phyloP scores from a whole-genome alignment of 345 rosid species.

The Capsella bursapastoris region DNA sequence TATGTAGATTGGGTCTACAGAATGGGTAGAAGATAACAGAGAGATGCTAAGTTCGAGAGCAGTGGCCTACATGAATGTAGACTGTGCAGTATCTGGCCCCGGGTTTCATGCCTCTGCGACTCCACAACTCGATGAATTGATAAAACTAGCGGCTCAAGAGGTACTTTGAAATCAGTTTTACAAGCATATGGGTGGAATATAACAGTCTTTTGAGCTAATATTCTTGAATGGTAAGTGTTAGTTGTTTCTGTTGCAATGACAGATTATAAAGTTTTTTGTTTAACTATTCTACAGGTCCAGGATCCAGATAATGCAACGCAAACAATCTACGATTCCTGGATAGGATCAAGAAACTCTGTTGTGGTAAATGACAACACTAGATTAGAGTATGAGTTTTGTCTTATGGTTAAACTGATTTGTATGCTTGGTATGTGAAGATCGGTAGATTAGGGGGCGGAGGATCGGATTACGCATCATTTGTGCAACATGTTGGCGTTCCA shows the following conservation, averaged over 20 bases:
- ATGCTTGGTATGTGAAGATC: constrained; percentile 48
- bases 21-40: constrained; percentile 92
- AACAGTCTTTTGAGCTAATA: background rate
- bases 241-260: background rate
- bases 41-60: constrained; percentile 69
- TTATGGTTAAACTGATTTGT: constrained; percentile 7
- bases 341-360: constrained; percentile 50
- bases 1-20: constrained; percentile 83
- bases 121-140: constrained; percentile 81
- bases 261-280: background rate
- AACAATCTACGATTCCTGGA: constrained; percentile 72
- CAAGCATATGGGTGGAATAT: background rate
- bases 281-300: constrained; percentile 55
- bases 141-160: constrained; percentile 65
- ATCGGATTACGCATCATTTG: constrained; percentile 80
- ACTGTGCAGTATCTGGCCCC: constrained; percentile 62
- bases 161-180: constrained; percentile 41
- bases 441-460: constrained; percentile 71
- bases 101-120: constrained; percentile 73
- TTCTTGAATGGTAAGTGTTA: constrained; percentile 16
- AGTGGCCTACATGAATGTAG: constrained; percentile 81
- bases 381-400: background rate
- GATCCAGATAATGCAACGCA: constrained; percentile 79
- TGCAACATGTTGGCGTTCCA: constrained; percentile 81
- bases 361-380: constrained; percentile 44